A percentile compares a stretch with the other conserved stretches of the same genome.
phyloP scores from a whole-genome alignment of 176 grass and related monocot genomes.

The Oryza brachyantha region DNA sequence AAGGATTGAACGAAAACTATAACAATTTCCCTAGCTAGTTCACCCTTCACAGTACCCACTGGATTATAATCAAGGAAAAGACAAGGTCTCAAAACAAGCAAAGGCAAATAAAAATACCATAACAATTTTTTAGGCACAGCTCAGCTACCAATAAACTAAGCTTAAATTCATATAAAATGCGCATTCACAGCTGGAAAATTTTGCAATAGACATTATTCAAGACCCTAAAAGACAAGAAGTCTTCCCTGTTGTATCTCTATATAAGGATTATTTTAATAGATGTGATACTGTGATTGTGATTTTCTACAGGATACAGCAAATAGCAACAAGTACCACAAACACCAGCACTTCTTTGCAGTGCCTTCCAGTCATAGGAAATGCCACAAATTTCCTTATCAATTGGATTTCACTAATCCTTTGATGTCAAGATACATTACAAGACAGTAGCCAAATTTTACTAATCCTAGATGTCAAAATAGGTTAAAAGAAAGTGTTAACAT shows the following conservation, averaged over 20 bases:
- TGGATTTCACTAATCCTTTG: not conserved
- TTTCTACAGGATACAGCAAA: not conserved
- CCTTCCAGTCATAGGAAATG: not conserved
- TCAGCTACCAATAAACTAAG: not conserved
- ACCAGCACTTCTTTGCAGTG: not conserved
- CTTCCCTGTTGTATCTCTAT: not conserved
- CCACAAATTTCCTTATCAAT: not conserved
- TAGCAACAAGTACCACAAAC: not conserved
- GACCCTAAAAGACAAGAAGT: not conserved
- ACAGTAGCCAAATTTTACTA: not conserved
- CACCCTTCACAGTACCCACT: not conserved
- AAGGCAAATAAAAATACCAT: not conserved
- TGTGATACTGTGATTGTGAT: not conserved
- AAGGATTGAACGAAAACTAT: constrained; percentile 2
- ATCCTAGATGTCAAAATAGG: not conserved
- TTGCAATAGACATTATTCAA: not conserved
- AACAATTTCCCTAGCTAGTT: not conserved
- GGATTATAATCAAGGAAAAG: not conserved
- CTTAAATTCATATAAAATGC: not conserved
- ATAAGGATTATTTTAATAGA: not conserved
- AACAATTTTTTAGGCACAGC: not conserved
- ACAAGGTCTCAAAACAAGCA: not conserved
- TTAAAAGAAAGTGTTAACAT: not conserved
- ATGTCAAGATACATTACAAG: not conserved
- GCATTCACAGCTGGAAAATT: not conserved